Conservation (phyloP, 345 rosid species). For the Moricandia arvensis region DNA sequence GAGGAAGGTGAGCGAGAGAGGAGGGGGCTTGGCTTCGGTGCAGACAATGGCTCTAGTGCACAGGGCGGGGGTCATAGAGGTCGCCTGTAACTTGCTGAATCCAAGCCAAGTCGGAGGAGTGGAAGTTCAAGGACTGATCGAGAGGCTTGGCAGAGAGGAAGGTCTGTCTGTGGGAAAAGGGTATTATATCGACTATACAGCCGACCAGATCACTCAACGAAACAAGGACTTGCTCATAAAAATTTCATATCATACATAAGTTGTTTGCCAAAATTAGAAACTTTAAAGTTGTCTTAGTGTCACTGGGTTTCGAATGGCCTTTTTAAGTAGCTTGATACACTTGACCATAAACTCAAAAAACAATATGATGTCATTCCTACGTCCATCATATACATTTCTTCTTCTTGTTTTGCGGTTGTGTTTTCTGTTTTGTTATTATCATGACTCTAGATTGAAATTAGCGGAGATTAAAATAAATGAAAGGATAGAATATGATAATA, state of each 20-base stretch:
- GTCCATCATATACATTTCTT: no score
- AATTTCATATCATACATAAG: neutral
- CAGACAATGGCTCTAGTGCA: conserved; percentile 92
- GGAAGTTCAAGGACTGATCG: conserved; percentile 67
- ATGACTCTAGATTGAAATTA: neutral
- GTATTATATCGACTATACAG: conserved; percentile 74
- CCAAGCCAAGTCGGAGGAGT: conserved; percentile 73
- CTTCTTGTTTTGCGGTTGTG: neutral
- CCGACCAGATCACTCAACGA: conserved; percentile 50
- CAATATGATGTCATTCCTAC: neutral
- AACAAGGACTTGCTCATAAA: conserved; percentile 40
- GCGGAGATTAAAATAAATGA: neutral
- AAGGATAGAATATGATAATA: neutral
- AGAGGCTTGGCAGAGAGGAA: conserved; percentile 58
- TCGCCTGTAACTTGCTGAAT: conserved; percentile 87
- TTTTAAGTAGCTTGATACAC: neutral
- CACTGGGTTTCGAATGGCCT: neutral
- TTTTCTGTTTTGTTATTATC: neutral
- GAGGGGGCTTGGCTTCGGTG: conserved; percentile 77
- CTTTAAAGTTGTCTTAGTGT: neutral
- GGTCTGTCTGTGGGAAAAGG: conserved; percentile 67
- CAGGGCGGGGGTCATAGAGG: conserved; percentile 60
- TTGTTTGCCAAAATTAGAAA: neutral
- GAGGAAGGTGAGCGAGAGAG: conserved; percentile 65
- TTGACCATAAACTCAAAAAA: neutral